A percentile compares a stretch with the other conserved stretches of the same genome.
phyloP scores from a whole-genome alignment of 495 filamentous ascomycete genomes.

The Aspergillus mulundensis region DNA sequence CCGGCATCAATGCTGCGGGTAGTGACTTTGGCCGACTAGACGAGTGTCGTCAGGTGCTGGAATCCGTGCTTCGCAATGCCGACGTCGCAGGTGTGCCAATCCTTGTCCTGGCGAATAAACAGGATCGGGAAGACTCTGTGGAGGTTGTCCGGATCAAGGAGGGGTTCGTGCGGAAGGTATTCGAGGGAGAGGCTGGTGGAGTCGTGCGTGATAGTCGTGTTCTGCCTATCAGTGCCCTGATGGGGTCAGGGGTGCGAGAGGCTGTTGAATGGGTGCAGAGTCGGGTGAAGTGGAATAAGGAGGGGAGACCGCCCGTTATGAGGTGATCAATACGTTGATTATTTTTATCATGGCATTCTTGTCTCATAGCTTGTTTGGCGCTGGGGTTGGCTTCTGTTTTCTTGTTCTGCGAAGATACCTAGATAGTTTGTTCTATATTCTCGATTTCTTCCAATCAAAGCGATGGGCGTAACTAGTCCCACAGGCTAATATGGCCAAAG shows the following conservation, averaged over 20 bases:
- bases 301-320: conserved; percentile 88
- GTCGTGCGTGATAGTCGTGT: conserved; percentile 86
- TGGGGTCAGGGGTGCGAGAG: conserved; percentile 86
- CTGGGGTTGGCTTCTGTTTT: conserved; percentile 1
- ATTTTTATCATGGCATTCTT: neutral
- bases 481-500: neutral
- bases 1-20: conserved; percentile 44
- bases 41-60: conserved; percentile 84
- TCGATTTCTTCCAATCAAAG: neutral
- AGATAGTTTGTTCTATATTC: conserved; percentile 13
- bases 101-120: conserved; percentile 92
- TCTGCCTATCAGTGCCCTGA: conserved; percentile 84
- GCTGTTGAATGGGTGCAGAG: conserved; percentile 93
- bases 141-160: conserved; percentile 98
- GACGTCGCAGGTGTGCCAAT: conserved; percentile 89
- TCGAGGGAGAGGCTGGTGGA: conserved; percentile 85
- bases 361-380: conserved; percentile 16
- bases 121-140: conserved; percentile 94
- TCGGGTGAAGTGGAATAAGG: conserved; percentile 93
- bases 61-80: conserved; percentile 74
- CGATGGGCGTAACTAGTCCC: neutral
- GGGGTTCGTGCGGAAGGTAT: conserved; percentile 85
- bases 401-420: conserved; percentile 21
- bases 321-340: conserved; percentile 43
- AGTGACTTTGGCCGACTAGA: conserved; percentile 65